A percentile compares a stretch with the other conserved stretches of the same genome.
phyloP scores from a whole-genome alignment of 2,329 filamentous ascomycete genomes.

The Cryphonectria carpinicola region DNA sequence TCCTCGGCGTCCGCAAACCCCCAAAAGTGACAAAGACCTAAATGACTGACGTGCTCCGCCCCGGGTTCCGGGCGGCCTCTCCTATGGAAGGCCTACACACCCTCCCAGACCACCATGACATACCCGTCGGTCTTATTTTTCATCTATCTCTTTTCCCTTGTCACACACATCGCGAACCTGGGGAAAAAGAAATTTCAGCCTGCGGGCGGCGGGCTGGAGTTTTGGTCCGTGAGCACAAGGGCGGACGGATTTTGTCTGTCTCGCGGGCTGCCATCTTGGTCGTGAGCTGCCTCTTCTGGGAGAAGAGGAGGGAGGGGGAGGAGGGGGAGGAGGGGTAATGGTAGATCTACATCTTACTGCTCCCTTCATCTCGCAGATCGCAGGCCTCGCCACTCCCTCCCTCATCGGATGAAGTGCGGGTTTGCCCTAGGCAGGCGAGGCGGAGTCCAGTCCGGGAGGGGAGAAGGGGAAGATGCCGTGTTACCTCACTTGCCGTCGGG shows the following conservation, averaged over 20 bases:
- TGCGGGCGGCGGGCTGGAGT: neutral
- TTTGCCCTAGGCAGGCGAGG: neutral
- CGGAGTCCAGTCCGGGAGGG: neutral
- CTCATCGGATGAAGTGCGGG: neutral
- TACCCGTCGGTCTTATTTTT: neutral
- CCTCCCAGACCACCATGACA: neutral
- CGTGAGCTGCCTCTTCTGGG: neutral
- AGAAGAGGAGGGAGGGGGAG: no score
- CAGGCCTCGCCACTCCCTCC: neutral
- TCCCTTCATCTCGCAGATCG: neutral
- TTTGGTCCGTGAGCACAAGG: neutral
- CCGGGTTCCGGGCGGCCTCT: conserved; percentile 7
- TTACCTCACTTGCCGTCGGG: neutral
- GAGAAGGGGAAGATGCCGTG: neutral
- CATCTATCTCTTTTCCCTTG: no score
- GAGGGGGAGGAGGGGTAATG: neutral
- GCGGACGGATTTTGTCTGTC: neutral
- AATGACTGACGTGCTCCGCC: neutral
- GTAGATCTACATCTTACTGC: neutral
- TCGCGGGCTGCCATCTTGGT: neutral
- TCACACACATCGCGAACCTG: neutral
- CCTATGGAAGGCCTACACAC: neutral
- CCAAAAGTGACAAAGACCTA: neutral
- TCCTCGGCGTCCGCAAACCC: neutral
- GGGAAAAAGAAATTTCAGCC: no score